phyloP scores from a whole-genome alignment of 352 stramenopile species.

The Globisporangium cederbergense region DNA sequence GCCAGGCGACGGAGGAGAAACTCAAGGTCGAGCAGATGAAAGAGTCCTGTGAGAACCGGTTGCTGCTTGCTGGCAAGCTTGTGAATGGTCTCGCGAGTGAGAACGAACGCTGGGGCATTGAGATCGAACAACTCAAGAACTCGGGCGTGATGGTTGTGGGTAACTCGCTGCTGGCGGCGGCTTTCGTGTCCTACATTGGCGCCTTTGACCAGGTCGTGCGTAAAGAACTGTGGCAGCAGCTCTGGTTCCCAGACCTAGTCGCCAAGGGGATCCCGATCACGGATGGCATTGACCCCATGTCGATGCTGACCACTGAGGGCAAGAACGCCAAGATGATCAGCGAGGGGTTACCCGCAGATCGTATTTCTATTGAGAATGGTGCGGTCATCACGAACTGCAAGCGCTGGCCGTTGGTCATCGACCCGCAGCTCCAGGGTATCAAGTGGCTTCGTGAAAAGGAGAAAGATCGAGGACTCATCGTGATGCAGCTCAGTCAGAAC shows the following conservation, averaged over 20 bases:
- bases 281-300: conserved; percentile 92
- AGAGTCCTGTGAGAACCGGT: conserved; percentile 89
- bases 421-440: conserved; percentile 97
- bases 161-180: conserved; percentile 95
- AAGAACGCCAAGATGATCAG: conserved; percentile 98
- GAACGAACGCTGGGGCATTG: conserved; percentile 96
- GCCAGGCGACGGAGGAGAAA: conserved; percentile 94
- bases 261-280: conserved; percentile 92
- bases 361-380: conserved; percentile 97
- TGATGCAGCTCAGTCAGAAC: conserved; percentile 95
- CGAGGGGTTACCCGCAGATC: conserved; percentile 95
- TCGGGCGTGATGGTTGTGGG: conserved; percentile 94
- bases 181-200: conserved; percentile 98
- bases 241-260: conserved; percentile 88
- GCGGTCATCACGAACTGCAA: conserved; percentile 97
- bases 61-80: conserved; percentile 93
- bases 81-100: conserved; percentile 95
- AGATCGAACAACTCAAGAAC: conserved; percentile 95
- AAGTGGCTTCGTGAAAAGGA: conserved; percentile 97
- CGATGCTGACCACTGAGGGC: conserved; percentile 94
- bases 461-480: conserved; percentile 88
- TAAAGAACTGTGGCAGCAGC: conserved; percentile 76
- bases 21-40: conserved; percentile 96
- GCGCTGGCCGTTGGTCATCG: conserved; percentile 96
- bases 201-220: conserved; percentile 94